Evolutionary conservation across 441 rosid genomes (phyloP).

Genomic region (Theobroma grandiflorum): DNA sequence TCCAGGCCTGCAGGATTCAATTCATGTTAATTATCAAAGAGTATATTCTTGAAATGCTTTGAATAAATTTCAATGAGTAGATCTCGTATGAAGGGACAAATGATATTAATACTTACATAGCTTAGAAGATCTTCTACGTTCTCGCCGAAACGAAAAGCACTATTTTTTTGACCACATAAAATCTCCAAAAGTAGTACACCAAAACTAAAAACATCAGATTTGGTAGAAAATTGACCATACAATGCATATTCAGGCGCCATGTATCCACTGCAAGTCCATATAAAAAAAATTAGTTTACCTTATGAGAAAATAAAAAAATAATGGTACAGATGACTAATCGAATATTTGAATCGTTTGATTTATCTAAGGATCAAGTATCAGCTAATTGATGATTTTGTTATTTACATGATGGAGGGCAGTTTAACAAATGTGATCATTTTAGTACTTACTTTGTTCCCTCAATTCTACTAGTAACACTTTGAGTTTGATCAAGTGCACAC

Average conservation of each 20-base stretch:
- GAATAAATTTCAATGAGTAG: constrained; percentile 3
- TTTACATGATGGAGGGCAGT: no score
- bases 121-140: constrained; percentile 18
- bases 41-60: background rate
- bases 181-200: constrained; percentile 41
- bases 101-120: constrained; percentile 17
- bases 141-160: background rate
- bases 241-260: constrained; percentile 46
- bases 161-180: constrained; percentile 28
- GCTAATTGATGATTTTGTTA: no score
- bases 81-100: no score
- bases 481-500: constrained; percentile 34
- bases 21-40: background rate
- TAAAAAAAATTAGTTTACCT: no score
- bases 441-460: constrained; percentile 59
- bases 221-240: constrained; percentile 35
- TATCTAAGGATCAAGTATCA: background rate
- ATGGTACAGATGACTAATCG: background rate
- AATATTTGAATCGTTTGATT: no score
- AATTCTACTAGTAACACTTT: constrained; percentile 40
- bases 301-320: no score
- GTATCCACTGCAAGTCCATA: constrained; percentile 27
- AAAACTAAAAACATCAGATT: constrained; percentile 39
- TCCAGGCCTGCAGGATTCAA: constrained; percentile 46
- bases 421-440: background rate